Evolutionary conservation across 352 stramenopile species (phyloP), one percentile per base, ranked within the genome.

Genomic region (Globisporangium polare): DNA sequence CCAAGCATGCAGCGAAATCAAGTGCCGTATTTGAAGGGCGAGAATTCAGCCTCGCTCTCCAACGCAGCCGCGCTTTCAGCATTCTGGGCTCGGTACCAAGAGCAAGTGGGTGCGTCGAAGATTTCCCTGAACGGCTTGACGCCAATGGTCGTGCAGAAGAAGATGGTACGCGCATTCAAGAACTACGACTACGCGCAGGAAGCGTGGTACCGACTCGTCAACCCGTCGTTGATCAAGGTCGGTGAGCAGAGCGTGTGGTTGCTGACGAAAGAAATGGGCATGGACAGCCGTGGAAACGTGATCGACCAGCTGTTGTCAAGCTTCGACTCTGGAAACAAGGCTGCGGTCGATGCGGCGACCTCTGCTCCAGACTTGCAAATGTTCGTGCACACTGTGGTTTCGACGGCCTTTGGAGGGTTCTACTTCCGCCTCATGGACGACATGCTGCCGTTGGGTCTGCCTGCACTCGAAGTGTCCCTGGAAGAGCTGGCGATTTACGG

Each of bases 161-260:
- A 94, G 63, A 92, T 96, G 82, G 81, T 96, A 7, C 83, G 87
- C 43, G 53, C 71, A 20, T 96, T 96, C 64, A 87, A 83, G 58
- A 94, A 89, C 65, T 94, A 88, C 27, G 87, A 96, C 15, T 96
- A 91, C 63, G 87, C 87, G 13, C 83, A 96, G 60, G 86, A 96
- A 63, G 82, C 87, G 26, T 96, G 87, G 87, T 82, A 76, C 57
- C 75, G 81, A 4, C 71, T 96, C 18, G 83, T 96, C 10, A 92
- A 93, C 35, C 87, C 83, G 22, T 82, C 74, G 33, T 58, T 96
- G 9, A 53, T 80, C 13, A 92, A 88, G 54, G 79, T 84, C 2
- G 72, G 68, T 12, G 87, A 96, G 53, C 72, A 87, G 41, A 87
- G 74, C 27, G 43, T 57, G 24, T 96, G 87, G 87, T 33, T 96